phyloP scores from a whole-genome alignment of 805 yeast genomes.

The Barnettozyma botsteinii region DNA sequence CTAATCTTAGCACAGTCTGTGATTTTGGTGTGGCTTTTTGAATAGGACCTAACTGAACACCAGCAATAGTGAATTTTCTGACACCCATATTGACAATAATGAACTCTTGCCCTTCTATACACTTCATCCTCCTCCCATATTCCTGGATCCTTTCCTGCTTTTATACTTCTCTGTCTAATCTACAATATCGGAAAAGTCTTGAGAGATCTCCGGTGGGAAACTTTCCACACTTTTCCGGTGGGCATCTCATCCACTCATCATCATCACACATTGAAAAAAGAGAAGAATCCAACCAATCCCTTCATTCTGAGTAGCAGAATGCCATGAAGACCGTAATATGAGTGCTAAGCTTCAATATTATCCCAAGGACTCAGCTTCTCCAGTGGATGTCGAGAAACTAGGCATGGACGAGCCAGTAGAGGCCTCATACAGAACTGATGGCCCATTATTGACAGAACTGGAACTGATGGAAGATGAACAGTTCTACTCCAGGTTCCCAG shows the following conservation, averaged over 20 bases:
- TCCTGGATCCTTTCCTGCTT: no score
- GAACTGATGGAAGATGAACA: conserved; percentile 16
- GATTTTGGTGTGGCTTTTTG: conserved; percentile 27
- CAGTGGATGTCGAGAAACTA: background rate
- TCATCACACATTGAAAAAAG: no score
- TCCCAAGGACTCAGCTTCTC: no score
- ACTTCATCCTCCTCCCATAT: no score
- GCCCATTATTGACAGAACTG: background rate
- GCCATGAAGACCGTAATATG: no score
- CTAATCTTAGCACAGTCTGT: conserved; percentile 28
- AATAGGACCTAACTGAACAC: conserved; percentile 32
- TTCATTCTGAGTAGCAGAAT: no score
- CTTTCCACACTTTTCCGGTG: background rate
- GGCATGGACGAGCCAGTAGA: background rate
- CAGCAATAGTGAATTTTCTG: conserved; percentile 29
- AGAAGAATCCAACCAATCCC: no score
- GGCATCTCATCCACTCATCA: background rate
- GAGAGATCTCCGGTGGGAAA: background rate
- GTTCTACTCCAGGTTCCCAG: conserved; percentile 18
- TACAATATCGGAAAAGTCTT: background rate
- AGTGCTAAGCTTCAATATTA: no score
- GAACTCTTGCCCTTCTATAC: no score
- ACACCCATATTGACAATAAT: conserved; percentile 11
- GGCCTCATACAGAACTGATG: background rate
- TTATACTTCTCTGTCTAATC: no score